Base-by-base conservation (phyloP, 805 yeast genomes). In the Lachancea lanzarotensis region DNA sequence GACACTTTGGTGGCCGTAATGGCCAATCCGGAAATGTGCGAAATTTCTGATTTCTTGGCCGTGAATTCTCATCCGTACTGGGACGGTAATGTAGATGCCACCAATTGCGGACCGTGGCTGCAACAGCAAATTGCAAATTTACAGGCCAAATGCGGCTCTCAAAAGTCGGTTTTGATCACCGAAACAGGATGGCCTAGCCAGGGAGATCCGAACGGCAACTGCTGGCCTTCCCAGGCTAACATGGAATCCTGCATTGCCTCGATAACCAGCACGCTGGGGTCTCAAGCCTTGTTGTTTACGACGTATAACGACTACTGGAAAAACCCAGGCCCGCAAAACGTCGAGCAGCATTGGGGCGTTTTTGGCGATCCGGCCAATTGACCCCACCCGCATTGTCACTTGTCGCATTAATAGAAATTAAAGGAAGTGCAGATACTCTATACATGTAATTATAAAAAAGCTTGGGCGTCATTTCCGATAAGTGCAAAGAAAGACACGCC, bases 141-240 rank as follows among this genome's bases (percentile, higher is more conserved):
- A 19, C 63, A 70, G 49, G 63, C 59, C 18, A 63, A 70, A 41
- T 86, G 95, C 69, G 56, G 55, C 38, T 65, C 72, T 18, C 70
- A 73, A 63, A 60, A 65, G 4, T 38, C 18, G 33, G 77, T 82
- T 29, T 47, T 69, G 17, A 78, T 86, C 46, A 78, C 89, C 22
- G 95, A 86, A 65, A 85, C 95, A 2, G 95, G 95, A 35, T 86
- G 84, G 63, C 95, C 95, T 52, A 76, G 79, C 54, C 68, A 70
- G 37, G 95, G 95, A 52, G 60, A 59, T 45, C 65, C 71, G 42
- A 77, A 82, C 56, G 95, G 95, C 42, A 62, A 62, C 41, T 82
- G 85, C 53, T 74, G 77, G 32, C 95, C 95, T 40, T 63, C 76
- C 37, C 60, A 64, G 10, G 82, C 59, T 11, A 86, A 85, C 67